phyloP scores from a whole-genome alignment of 805 yeast genomes.

The Candida montana region DNA sequence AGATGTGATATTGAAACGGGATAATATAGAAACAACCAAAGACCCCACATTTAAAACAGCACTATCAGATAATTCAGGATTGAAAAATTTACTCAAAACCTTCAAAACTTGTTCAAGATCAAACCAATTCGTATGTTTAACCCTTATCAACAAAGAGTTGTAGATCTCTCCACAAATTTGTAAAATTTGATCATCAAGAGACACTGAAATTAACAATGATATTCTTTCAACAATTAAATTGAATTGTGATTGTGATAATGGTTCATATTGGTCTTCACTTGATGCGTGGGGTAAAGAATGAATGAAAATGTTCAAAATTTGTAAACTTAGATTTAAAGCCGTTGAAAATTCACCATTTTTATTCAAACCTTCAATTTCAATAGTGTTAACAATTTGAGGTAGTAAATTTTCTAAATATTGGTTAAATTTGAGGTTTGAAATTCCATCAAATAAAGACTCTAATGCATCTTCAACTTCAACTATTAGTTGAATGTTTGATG shows the following conservation, averaged over 20 bases:
- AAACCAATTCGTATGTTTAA: slow-evolving; percentile 17
- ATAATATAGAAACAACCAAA: slow-evolving; percentile 54
- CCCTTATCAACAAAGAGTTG: slow-evolving; percentile 47
- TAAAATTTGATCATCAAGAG: slow-evolving; percentile 71
- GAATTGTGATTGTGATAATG: slow-evolving; percentile 21
- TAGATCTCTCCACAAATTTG: slow-evolving; percentile 76
- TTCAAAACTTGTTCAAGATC: slow-evolving; percentile 40
- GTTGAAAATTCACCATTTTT: slow-evolving; percentile 48
- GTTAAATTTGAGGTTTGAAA: slow-evolving; percentile 41
- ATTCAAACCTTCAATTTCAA: slow-evolving; percentile 17
- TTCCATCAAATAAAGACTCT: slow-evolving; percentile 46
- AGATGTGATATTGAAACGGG: slow-evolving; percentile 35
- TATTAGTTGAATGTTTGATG: slow-evolving; percentile 66
- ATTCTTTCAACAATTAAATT: slow-evolving; percentile 38
- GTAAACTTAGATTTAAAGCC: slow-evolving; percentile 52
- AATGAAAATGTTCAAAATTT: slow-evolving; percentile 46
- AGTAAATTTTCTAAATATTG: slow-evolving; percentile 45
- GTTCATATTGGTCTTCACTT: slow-evolving; percentile 25
- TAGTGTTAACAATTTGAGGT: slow-evolving; percentile 42
- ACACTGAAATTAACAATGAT: slow-evolving; percentile 25
- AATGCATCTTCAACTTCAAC: slow-evolving; percentile 68
- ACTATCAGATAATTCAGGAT: slow-evolving; percentile 67
- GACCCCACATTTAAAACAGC: slow-evolving; percentile 77
- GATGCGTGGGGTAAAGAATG: slow-evolving; percentile 26
- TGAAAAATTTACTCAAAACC: slow-evolving; percentile 62